phyloP scores from a whole-genome alignment of 805 yeast genomes.

The Wickerhamomyces sydowiorum region DNA sequence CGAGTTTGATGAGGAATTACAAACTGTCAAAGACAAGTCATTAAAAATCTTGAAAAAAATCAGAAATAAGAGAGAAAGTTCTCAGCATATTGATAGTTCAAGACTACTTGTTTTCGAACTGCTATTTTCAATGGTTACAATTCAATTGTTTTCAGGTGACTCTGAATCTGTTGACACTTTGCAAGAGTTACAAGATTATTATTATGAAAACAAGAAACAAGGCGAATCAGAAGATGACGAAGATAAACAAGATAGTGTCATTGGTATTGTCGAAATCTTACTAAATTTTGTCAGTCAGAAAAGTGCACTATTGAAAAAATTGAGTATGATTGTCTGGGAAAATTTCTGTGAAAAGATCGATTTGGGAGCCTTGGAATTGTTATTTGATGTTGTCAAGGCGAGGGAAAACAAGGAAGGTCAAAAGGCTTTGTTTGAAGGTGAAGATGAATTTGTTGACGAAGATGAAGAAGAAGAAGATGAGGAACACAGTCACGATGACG shows the following conservation, averaged over 20 bases:
- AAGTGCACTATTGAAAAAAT: conserved; percentile 49
- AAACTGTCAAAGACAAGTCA: conserved; percentile 41
- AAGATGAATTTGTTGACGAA: conserved; percentile 41
- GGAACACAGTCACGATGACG: conserved; percentile 30
- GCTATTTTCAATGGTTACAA: conserved; percentile 65
- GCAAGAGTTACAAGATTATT: conserved; percentile 65
- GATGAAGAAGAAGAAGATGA: conserved; percentile 37
- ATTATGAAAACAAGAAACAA: conserved; percentile 36
- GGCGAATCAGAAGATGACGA: conserved; percentile 33
- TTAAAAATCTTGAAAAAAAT: conserved; percentile 42
- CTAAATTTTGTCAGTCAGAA: conserved; percentile 52
- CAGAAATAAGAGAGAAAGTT: conserved; percentile 28
- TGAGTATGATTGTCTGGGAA: conserved; percentile 53
- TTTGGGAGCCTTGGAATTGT: conserved; percentile 37
- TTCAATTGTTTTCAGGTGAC: conserved; percentile 74
- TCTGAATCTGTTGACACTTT: conserved; percentile 70
- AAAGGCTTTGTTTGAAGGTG: conserved; percentile 64
- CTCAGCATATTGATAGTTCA: conserved; percentile 18
- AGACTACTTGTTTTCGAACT: conserved; percentile 66
- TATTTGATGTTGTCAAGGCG: conserved; percentile 52
- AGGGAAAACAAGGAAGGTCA: conserved; percentile 84
- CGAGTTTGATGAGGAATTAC: conserved; percentile 55
- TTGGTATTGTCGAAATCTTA: conserved; percentile 52
- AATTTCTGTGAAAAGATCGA: conserved; percentile 44
- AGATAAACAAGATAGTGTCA: conserved; percentile 38